Evolutionary conservation across 768 basidiomycete species (phyloP).

Genomic region (Suillus plorans): DNA sequence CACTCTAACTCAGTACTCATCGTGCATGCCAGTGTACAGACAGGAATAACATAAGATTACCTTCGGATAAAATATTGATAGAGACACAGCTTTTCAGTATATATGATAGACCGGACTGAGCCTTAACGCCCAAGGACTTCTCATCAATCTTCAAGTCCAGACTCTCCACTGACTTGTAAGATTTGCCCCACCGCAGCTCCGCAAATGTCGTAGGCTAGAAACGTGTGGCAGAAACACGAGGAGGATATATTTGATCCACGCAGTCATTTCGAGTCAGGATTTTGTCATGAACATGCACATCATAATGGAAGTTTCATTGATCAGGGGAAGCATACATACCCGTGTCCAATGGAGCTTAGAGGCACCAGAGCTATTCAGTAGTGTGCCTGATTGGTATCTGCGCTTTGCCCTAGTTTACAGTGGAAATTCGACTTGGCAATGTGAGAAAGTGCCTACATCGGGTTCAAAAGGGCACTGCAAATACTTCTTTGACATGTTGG

Average conservation of each 20-base stretch:
- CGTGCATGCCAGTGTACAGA: background rate
- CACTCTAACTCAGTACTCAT: background rate
- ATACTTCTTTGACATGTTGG: constrained; percentile 1
- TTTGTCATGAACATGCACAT: constrained; percentile 32
- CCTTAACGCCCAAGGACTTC: background rate
- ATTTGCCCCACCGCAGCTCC: background rate
- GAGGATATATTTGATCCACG: constrained; percentile 4
- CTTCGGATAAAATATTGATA: background rate
- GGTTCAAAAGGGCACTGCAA: background rate
- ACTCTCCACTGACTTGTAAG: background rate
- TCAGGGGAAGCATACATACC: constrained; percentile 22
- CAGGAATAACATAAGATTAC: background rate
- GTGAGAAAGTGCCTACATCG: background rate
- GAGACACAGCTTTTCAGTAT: background rate
- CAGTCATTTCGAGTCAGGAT: background rate
- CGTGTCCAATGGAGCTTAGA: constrained; percentile 11
- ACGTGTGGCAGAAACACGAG: constrained; percentile 5
- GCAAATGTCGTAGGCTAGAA: background rate
- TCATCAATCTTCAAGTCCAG: background rate
- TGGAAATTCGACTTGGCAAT: background rate
- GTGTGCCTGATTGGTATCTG: constrained; percentile 2
- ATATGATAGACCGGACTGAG: background rate
- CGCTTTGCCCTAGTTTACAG: background rate
- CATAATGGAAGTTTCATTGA: constrained; percentile 33
- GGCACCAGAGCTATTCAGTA: background rate